Base-by-base conservation (phyloP, 2,329 filamentous ascomycete genomes). In the Colletotrichum sp. region DNA sequence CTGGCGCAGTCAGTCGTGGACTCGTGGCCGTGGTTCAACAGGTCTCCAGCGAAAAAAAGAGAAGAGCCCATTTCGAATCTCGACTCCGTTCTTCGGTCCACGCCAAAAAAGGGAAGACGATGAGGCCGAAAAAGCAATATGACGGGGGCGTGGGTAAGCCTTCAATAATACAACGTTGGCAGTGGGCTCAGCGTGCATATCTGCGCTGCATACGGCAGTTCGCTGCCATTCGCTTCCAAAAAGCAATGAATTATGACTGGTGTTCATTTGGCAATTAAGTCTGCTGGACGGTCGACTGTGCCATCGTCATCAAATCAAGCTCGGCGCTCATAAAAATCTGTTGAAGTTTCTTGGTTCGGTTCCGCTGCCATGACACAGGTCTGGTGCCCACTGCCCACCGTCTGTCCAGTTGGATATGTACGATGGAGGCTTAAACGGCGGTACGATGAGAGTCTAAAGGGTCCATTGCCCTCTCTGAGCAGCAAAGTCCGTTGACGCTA, bases 81-180 rank as follows among this genome's bases (percentile, higher is more conserved):
- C 58, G 56, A 34, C 56, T 48, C 73, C 64, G 43, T 60, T 73
- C 28, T 60, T 73, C 58, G 73, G 73, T 65, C 73, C 64, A 65
- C 58, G 16, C 58, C 60, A 34, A 64, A 70, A 48, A 60, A 74
- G 48, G 58, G 28, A 64, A 39, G 52, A 68, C 43, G 62, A 62
- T 34, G 58, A 68, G 28, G 22, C 36, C 28, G 70, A 61, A 77
- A 61, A 69, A 75, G 52, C 66, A 70, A 70, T 32, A 69, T 39
- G 62, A 32, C 18, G 43, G 64, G 68, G 32, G 27, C 56, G 39
- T 48, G 16, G 39, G 22, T 72, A 34, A 30, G 72, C 67, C 48
- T 71, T 61, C 72, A 75, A 66, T 71, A 75, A 71, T 71, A 48
- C 61, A 27, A 66, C 68, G 48, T 62, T 66, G 52, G 67, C n/a